Base-by-base conservation (phyloP, 177 flowering plant species). In the Vitis hybrid region DNA sequence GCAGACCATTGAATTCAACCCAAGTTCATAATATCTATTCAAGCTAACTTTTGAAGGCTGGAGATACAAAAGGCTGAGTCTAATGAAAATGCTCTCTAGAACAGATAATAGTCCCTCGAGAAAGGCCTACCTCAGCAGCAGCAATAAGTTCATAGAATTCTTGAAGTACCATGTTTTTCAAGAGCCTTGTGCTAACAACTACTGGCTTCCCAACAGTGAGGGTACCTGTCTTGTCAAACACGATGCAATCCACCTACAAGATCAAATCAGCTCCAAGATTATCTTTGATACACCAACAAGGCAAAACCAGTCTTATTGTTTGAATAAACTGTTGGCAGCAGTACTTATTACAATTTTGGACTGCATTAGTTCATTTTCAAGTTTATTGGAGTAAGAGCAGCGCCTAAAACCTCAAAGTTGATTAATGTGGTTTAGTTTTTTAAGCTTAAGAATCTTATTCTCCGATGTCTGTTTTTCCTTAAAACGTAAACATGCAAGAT, bases 211-310 rank as follows among this genome's bases (percentile, higher is more conserved):
- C 97, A 14, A 79, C 71, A 15, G 98, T 94, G 58, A 94, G 97
- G 49, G 96, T 94, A 33, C 98, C 97, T 0, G 98, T 94, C 80
- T 94, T 92, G 84, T 94, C 97, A 73, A 94, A 94, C 52, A 94
- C 97, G 62, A 92, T 86, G 79, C 93, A 90, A 62, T 88, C 78
- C 65, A 92, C 94, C 98, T 94, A 72, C 72, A 80, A 67, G 52
- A 70, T 55, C 12, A 62, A 45, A 33, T 67, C 18, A 4, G 9
- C 12, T 10, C 29, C 12, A 22, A 3, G 13, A 31, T 60, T 31
- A 26, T 26, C 29, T 26, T 26, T 26, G 29, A 26, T 26, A 26
- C 29, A 26, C 29, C 29, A 26, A 26, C 29, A 26, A 26, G 29
- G 29, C 29, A 26, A 26, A 26, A 26, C 29, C 29, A 26, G 29